Percentiles rank a stretch among this genome's conserved stretches.
Conservation (phyloP, 352 stramenopile species). For the Paralagenidium karlingii region DNA sequence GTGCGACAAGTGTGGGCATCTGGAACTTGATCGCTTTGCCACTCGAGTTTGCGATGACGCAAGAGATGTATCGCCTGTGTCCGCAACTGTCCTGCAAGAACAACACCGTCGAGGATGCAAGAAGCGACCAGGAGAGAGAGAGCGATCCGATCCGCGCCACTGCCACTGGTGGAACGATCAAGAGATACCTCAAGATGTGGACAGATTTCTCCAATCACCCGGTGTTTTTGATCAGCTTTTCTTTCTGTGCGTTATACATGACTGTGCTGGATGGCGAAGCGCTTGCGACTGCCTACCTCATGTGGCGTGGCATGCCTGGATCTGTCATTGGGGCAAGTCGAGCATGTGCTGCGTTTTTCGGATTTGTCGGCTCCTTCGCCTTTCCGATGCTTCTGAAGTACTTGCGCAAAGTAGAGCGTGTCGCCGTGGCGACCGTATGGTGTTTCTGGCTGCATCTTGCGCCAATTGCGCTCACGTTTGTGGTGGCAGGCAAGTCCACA, state of each 20-base stretch:
- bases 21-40: constrained; percentile 74
- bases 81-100: constrained; percentile 25
- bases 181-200: constrained; percentile 25
- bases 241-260: constrained; percentile 44
- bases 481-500: constrained; percentile 21
- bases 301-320: constrained; percentile 41
- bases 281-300: constrained; percentile 43
- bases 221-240: constrained; percentile 35
- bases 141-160: too few relatives aligned
- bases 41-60: constrained; percentile 63
- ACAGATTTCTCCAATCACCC: constrained; percentile 29
- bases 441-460: constrained; percentile 41
- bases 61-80: constrained; percentile 49
- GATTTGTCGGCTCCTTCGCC: constrained; percentile 31
- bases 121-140: constrained; percentile 6
- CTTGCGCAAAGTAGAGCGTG: constrained; percentile 23
- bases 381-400: constrained; percentile 19
- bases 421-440: constrained; percentile 41
- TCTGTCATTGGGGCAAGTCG: constrained; percentile 25
- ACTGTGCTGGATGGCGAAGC: constrained; percentile 30
- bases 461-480: constrained; percentile 22
- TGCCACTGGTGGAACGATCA: too few relatives aligned
- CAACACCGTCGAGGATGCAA: constrained; percentile 3
- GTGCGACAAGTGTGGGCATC: constrained; percentile 40
- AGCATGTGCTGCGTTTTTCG: constrained; percentile 25